Conservation (phyloP, 2,329 filamentous ascomycete species). For the Sphaerulina populicola region DNA sequence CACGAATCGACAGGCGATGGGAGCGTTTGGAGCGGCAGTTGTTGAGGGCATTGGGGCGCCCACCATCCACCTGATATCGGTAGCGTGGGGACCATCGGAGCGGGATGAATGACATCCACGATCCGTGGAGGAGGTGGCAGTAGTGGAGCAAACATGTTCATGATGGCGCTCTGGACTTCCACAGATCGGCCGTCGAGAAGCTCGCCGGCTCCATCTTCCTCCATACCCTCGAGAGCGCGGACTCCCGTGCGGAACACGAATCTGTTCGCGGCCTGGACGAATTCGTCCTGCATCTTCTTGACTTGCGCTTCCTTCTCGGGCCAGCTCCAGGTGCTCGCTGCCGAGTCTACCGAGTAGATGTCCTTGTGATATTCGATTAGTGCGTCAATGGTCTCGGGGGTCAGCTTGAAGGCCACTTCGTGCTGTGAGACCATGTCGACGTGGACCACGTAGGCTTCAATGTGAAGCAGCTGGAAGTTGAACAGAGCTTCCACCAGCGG, state of each 20-base stretch:
- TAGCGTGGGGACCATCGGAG: conserved; percentile 74
- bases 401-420: conserved; percentile 97
- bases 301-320: conserved; percentile 91
- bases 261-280: conserved; percentile 92
- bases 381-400: conserved; percentile 82
- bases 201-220: conserved; percentile 93
- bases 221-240: conserved; percentile 82
- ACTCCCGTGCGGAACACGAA: conserved; percentile 90
- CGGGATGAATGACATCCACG: conserved; percentile 80
- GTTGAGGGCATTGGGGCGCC: conserved; percentile 51
- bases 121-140: conserved; percentile 81
- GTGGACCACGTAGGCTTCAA: conserved; percentile 97
- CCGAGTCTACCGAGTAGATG: conserved; percentile 81
- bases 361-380: conserved; percentile 96
- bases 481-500: conserved; percentile 77
- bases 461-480: conserved; percentile 86
- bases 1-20: conserved; percentile 73
- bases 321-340: conserved; percentile 87
- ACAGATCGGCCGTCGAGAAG: conserved; percentile 84
- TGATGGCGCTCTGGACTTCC: conserved; percentile 81
- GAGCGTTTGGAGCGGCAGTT: conserved; percentile 53
- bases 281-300: conserved; percentile 96
- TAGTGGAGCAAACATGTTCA: conserved; percentile 74
- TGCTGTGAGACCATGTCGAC: conserved; percentile 98
- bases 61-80: conserved; percentile 63